Conservation (phyloP, 805 yeast genomes). For the Zygosaccharomyces gambellarensis region DNA sequence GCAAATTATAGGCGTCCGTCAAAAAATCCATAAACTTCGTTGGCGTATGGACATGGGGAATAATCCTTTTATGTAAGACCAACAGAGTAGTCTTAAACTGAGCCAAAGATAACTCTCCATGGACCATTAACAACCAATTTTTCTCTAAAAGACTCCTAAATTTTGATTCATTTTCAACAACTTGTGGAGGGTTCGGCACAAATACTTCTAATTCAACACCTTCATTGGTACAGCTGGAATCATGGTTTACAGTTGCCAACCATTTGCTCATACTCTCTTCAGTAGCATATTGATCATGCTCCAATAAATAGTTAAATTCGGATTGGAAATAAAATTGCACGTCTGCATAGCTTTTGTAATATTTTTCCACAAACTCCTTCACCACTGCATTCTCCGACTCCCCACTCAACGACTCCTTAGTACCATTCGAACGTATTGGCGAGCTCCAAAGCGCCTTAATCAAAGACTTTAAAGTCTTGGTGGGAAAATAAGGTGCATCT, state of each 20-base stretch:
- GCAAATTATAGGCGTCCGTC: conserved; percentile 70
- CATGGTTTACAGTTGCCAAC: conserved; percentile 37
- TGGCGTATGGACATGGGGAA: conserved; percentile 77
- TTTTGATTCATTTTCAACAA: conserved; percentile 37
- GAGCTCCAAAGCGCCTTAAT: conserved; percentile 38
- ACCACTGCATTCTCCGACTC: conserved; percentile 42
- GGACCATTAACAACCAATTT: conserved; percentile 56
- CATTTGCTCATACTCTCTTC: conserved; percentile 35
- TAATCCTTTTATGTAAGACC: conserved; percentile 75
- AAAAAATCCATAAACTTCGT: conserved; percentile 87
- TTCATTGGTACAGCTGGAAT: conserved; percentile 31
- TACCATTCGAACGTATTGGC: conserved; percentile 28
- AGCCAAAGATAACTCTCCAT: conserved; percentile 40
- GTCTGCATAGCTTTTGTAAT: conserved; percentile 63
- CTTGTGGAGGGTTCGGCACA: conserved; percentile 45
- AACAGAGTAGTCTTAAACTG: conserved; percentile 69
- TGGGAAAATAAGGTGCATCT: conserved; percentile 61
- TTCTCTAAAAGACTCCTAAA: conserved; percentile 67
- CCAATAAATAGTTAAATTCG: conserved; percentile 37
- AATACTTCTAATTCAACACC: conserved; percentile 37
- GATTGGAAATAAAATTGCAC: conserved; percentile 68
- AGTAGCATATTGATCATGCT: conserved; percentile 18
- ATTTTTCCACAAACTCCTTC: conserved; percentile 52
- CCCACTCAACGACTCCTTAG: conserved; percentile 40
- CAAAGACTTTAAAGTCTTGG: conserved; percentile 42